These are phyloP conservation scores for Beauveria brongniartii DNA, from an alignment of 2,329 filamentous ascomycete species.

Conservation along the genomic window DNA sequence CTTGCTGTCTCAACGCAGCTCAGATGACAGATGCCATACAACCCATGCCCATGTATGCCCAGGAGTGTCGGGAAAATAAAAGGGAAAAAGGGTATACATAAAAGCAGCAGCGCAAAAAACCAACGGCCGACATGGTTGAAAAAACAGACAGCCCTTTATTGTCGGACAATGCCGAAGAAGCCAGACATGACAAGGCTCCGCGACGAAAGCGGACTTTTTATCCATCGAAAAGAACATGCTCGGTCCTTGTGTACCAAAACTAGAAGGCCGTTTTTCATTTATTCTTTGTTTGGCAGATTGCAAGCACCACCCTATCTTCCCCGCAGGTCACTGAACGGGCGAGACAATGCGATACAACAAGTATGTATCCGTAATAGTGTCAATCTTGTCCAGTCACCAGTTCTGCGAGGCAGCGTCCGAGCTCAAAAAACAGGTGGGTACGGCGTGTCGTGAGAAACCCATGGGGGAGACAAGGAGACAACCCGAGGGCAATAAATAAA, in stretches of 20 bases:
- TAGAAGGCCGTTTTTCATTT: neutral
- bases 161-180: no score
- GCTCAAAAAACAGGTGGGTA: conserved; percentile 1
- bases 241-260: neutral
- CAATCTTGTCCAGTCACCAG: no score
- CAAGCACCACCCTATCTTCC: no score
- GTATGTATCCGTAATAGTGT: no score
- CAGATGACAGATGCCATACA: neutral
- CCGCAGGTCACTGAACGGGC: neutral
- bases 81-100: neutral
- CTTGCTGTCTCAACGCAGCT: neutral
- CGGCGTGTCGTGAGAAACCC: neutral
- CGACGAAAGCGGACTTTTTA: no score
- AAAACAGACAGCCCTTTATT: no score
- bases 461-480: neutral
- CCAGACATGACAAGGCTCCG: no score
- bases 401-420: neutral
- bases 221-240: no score
- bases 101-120: no score
- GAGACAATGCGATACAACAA: neutral
- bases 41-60: no score
- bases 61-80: neutral
- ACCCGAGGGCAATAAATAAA: neutral
- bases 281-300: neutral
- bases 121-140: no score